A percentile compares a stretch with the other conserved stretches of the same genome.
These are phyloP conservation scores for Durotheca rogersii DNA, from an alignment of 495 filamentous ascomycete species.

Conservation along the genomic window DNA sequence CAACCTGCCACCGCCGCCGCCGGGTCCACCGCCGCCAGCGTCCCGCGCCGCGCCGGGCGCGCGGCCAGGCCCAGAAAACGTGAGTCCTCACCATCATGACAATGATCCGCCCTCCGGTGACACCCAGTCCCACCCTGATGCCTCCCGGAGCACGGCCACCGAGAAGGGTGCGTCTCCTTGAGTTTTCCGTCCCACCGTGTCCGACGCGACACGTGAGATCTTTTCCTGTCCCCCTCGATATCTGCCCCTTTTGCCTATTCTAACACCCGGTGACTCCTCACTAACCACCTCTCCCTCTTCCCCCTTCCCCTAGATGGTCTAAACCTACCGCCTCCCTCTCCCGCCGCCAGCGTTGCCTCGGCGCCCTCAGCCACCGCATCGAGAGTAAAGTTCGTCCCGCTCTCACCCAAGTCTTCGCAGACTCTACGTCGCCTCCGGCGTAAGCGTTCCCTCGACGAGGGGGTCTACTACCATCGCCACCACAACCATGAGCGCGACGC, in stretches of 20 bases:
- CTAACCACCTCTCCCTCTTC: too few species aligned
- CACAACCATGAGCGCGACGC: not conserved
- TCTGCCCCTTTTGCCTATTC: too few species aligned
- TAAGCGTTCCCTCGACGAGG: constrained; percentile 5
- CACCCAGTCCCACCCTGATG: constrained; percentile 27
- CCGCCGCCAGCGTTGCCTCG: not conserved
- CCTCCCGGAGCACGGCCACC: constrained; percentile 34
- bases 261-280: too few species aligned
- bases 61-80: constrained; percentile 37
- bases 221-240: too few species aligned
- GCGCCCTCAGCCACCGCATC: constrained; percentile 15
- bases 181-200: constrained; percentile 15
- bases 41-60: constrained; percentile 30
- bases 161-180: constrained; percentile 42
- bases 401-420: constrained; percentile 44
- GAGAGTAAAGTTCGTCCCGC: constrained; percentile 48
- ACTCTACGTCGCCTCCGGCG: constrained; percentile 41
- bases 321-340: constrained; percentile 26
- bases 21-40: constrained; percentile 37
- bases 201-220: not conserved
- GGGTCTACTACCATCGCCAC: not conserved
- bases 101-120: too few species aligned
- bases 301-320: constrained; percentile 47
- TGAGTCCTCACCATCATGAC: constrained; percentile 37
- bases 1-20: constrained; percentile 39